Evolutionary conservation across 257 asterid species (phyloP).

Genomic region (Solanum ahanhuiri): DNA sequence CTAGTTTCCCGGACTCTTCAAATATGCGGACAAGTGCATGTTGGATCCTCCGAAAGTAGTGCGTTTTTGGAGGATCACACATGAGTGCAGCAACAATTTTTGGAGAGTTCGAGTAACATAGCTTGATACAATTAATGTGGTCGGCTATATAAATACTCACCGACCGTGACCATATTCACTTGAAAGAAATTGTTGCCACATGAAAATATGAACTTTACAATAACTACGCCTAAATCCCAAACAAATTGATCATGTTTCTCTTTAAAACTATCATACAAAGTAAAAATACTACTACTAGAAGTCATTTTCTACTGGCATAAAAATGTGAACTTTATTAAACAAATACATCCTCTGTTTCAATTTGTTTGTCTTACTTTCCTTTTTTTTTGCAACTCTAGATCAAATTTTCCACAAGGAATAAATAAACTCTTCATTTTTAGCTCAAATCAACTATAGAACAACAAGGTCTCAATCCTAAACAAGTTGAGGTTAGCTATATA

Average conservation of each 20-base stretch:
- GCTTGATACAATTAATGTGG: neutral
- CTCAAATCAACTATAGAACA: no score
- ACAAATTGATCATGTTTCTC: neutral
- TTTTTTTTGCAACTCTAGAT: no score
- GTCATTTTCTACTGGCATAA: neutral
- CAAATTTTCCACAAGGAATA: neutral
- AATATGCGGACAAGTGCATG: neutral
- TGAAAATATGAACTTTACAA: neutral
- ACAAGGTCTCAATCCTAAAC: neutral
- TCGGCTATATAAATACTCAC: neutral
- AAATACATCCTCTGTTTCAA: neutral
- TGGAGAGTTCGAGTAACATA: neutral
- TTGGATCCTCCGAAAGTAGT: neutral
- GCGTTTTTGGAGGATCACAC: neutral
- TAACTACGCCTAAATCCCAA: neutral
- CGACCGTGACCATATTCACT: neutral
- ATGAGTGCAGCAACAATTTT: accelerated
- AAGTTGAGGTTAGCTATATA: neutral
- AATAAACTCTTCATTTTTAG: no score
- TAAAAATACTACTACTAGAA: neutral
- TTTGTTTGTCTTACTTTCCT: neutral
- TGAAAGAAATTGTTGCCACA: neutral
- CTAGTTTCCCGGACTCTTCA: neutral
- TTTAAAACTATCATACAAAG: neutral
- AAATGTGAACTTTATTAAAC: neutral